phyloP scores from a whole-genome alignment of 164 flowering plant genomes.

The Vitis vinifera region ASM3070453v1 NC_081823.1:6452501-6453000 shows the following conservation, averaged over 20 bases:
- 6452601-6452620: neutral
- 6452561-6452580: neutral
- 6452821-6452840: slow-evolving; percentile 84
- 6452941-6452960: slow-evolving; percentile 44
- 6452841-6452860: slow-evolving; percentile 60
- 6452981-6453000: slow-evolving; percentile 50
- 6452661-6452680: neutral
- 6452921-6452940: slow-evolving; percentile 40
- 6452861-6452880: slow-evolving; percentile 38
- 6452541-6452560: neutral
- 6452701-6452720: neutral
- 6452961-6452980: slow-evolving; percentile 43
- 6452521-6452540: neutral
- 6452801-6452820: slow-evolving; percentile 56
- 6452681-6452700: neutral
- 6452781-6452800: neutral
- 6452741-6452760: neutral
- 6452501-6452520: neutral
- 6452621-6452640: neutral
- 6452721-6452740: neutral
- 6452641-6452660: neutral
- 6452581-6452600: neutral
- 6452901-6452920: slow-evolving; percentile 44
- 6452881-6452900: slow-evolving; percentile 29
- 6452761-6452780: neutral